Conservation (phyloP, 2,329 filamentous ascomycete species). For the Neurospora sp. region DNA sequence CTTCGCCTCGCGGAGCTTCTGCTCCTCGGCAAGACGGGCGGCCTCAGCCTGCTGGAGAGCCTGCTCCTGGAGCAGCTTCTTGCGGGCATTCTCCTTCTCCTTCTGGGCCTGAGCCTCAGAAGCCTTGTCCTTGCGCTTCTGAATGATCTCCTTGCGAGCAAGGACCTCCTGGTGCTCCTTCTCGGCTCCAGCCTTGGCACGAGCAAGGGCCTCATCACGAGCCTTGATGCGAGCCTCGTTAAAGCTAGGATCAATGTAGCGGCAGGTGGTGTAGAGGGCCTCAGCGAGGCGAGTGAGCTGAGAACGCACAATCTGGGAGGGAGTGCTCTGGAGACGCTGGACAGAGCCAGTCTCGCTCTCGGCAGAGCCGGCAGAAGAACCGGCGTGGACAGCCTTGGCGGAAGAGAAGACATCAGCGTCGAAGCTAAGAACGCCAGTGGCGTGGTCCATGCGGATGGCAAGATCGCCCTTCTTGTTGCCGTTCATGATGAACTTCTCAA, state of each 20-base stretch:
- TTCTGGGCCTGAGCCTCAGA: slow-evolving; percentile 78
- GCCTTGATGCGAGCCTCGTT: slow-evolving; percentile 72
- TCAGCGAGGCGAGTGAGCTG: slow-evolving; percentile 88
- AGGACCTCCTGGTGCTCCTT: slow-evolving; percentile 82
- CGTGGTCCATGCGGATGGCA: slow-evolving; percentile 91
- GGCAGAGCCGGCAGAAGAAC: slow-evolving; percentile 75
- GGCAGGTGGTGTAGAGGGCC: slow-evolving; percentile 84
- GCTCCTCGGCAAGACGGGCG: slow-evolving; percentile 82
- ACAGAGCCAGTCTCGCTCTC: slow-evolving; percentile 78
- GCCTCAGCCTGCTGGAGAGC: slow-evolving; percentile 85
- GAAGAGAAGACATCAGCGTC: slow-evolving; percentile 98
- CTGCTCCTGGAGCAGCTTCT: slow-evolving; percentile 78
- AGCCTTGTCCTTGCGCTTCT: slow-evolving; percentile 95
- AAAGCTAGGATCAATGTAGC: slow-evolving; percentile 88
- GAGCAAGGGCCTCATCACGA: slow-evolving; percentile 68
- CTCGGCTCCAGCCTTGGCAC: slow-evolving; percentile 80
- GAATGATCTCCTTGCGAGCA: slow-evolving; percentile 79
- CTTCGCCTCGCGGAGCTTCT: slow-evolving; percentile 80
- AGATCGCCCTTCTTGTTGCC: slow-evolving; percentile 99
- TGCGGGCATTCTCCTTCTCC: slow-evolving; percentile 85
- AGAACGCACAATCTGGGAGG: slow-evolving; percentile 92
- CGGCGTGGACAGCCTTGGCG: slow-evolving; percentile 80
- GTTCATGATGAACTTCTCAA: slow-evolving; percentile 99
- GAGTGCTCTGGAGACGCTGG: slow-evolving; percentile 93
- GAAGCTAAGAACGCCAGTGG: slow-evolving; percentile 89